Evolutionary conservation across 805 yeast species (phyloP).

Genomic region (Lachancea nothofagi): DNA sequence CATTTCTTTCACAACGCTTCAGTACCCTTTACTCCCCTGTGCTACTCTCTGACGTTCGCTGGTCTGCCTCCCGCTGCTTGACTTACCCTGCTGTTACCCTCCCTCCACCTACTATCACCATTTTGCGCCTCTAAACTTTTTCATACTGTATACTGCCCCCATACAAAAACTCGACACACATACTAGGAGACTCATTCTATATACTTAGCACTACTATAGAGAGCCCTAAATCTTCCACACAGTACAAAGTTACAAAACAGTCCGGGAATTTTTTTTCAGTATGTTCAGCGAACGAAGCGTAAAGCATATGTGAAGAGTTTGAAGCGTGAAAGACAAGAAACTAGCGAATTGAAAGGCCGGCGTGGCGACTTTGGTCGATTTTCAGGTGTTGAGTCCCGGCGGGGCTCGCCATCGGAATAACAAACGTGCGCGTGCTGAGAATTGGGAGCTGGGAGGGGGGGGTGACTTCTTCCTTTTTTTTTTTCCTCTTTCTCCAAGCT

Average conservation of each 20-base stretch:
- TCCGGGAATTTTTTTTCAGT: constrained; percentile 8
- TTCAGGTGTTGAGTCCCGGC: too few relatives aligned
- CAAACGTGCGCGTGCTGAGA: too few relatives aligned
- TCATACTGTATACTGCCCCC: not conserved
- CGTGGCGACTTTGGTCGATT: too few relatives aligned
- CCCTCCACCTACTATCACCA: not conserved
- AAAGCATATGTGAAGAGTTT: not conserved
- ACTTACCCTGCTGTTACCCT: constrained; percentile 4
- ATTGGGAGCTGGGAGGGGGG: too few relatives aligned
- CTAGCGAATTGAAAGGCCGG: too few relatives aligned
- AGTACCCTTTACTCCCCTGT: too few relatives aligned
- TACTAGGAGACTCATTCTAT: constrained; percentile 2
- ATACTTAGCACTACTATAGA: constrained; percentile 5
- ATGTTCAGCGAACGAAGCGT: constrained; percentile 1
- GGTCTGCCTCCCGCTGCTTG: not conserved
- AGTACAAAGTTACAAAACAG: constrained; percentile 13
- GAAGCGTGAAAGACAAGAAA: not conserved
- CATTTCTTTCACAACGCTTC: not conserved
- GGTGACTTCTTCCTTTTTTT: too few relatives aligned
- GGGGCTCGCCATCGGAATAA: too few relatives aligned
- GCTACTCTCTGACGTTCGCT: too few relatives aligned
- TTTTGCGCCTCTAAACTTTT: constrained; percentile 2
- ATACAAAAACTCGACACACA: constrained; percentile 6
- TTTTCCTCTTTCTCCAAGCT: too few relatives aligned
- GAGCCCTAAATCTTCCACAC: constrained; percentile 7